These are phyloP conservation scores for Discostella stelligeroides DNA, from an alignment of 108 stramenopile species.

Conservation along the genomic window DNA sequence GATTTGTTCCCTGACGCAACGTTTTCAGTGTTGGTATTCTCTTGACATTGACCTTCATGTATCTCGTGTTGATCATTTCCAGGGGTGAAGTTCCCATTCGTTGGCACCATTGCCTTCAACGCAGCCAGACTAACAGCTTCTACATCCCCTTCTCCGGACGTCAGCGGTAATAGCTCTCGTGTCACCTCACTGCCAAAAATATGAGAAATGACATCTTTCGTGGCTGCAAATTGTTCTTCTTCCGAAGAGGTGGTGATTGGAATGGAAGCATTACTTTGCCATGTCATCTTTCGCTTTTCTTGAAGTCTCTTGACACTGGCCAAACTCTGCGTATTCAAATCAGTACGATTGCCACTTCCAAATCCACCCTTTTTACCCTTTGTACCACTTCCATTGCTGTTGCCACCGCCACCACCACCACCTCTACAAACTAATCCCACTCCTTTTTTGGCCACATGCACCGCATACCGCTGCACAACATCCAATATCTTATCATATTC, in stretches of 20 bases:
- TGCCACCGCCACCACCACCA: constrained; percentile 4
- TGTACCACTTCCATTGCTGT: too few relatives aligned
- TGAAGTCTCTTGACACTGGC: constrained; percentile 48
- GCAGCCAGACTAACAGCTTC: constrained; percentile 28
- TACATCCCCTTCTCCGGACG: constrained; percentile 47
- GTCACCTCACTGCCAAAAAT: constrained; percentile 73
- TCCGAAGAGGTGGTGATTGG: neutral
- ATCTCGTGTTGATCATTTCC: too few relatives aligned
- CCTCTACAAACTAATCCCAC: constrained; percentile 91
- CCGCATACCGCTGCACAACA: constrained; percentile 89
- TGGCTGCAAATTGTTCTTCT: constrained; percentile 47
- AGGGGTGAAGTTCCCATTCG: neutral
- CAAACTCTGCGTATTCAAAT: constrained; percentile 72
- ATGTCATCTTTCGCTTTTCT: constrained; percentile 31
- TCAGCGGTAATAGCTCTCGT: constrained; percentile 51
- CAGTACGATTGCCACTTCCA: constrained; percentile 39
- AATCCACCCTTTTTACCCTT: constrained; percentile 14
- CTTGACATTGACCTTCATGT: too few relatives aligned
- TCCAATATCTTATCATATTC: constrained; percentile 86
- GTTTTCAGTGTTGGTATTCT: neutral
- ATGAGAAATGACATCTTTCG: constrained; percentile 76
- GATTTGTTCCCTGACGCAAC: neutral
- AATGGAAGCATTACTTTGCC: neutral
- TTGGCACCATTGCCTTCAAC: constrained; percentile 30
- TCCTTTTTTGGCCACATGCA: constrained; percentile 80